Evolutionary conservation across 768 basidiomycete genomes (phyloP).

Genomic region (Hirschioporus abietinus): DNA sequence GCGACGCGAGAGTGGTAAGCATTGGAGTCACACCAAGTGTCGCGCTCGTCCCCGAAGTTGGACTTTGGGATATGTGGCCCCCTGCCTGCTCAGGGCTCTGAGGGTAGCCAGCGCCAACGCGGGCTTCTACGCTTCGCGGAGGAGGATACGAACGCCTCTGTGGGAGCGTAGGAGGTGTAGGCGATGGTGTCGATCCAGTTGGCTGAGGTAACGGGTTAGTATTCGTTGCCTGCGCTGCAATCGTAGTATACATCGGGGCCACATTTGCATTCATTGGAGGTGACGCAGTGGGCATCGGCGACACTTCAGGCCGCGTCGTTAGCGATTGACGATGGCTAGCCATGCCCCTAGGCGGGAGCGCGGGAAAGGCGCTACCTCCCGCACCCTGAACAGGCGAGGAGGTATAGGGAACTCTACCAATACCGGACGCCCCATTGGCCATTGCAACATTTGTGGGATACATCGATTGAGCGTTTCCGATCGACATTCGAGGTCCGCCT

Average conservation of each 20-base stretch:
- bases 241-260: neutral
- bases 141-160: conserved; percentile 7
- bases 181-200: neutral
- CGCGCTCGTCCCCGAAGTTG: neutral
- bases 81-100: neutral
- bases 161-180: conserved; percentile 1
- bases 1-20: neutral
- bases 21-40: neutral
- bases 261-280: neutral
- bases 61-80: neutral
- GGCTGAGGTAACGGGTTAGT: neutral
- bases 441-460: neutral
- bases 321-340: neutral
- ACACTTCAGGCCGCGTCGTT: neutral
- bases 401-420: neutral
- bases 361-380: neutral
- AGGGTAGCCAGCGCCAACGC: neutral
- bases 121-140: conserved; percentile 5
- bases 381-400: neutral
- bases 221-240: neutral
- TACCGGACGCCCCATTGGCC: neutral
- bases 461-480: neutral
- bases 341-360: neutral
- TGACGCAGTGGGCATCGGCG: neutral
- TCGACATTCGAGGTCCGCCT: neutral